Evolutionary conservation across 305 asterid genomes (phyloP), one percentile per base, ranked within the genome.

Genomic region (Andrographis paniculata): DNA sequence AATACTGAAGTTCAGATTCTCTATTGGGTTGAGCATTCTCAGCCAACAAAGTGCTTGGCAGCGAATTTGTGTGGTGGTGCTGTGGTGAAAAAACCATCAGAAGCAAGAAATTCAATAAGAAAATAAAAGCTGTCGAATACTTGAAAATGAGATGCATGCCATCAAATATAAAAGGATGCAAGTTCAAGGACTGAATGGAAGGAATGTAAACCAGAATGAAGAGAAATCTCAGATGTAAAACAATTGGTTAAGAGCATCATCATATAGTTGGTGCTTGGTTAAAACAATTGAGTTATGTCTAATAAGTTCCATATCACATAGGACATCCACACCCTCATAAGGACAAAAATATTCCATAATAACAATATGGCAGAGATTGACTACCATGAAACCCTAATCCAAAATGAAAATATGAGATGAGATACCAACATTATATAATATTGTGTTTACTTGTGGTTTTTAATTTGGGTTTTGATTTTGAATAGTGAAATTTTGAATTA

Each of bases 1-100:
- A 74, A 68, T 75, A 74, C 43, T 78, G 82, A 60, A 79, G 71
- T 48, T 91, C 99, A 48, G 85, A 44, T 62, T 91, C 99, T 61
- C 95, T 76, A 50, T 61, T 72, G 23, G 83, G 71, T 10, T 75
- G 80, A 57, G 42, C 75, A 56, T 73, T 83, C 58, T 77, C 77
- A 23, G 93, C 67, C 52, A 75, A 60, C 60, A 75, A 67, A 45
- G 80, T 36, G 60, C 79, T 76, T 36, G 94, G 86, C 51, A 80
- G 57, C 14, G 83, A 69, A 66, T 73, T 76, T 52, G 92, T 58
- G 63, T 79, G 75, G 14, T 78, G 65, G 51, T 83, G 87, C 93
- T 71, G 71, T 1, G 17, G 42, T 48, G 12, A 58, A 23, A 60
- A 49, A 67, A 59, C 22, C 27, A 45, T 37, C 42, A 67, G 37